Evolutionary conservation across 305 asterid genomes (phyloP), one percentile per base, ranked within the genome.

Genomic region (Solanum aculeatissimum): DNA sequence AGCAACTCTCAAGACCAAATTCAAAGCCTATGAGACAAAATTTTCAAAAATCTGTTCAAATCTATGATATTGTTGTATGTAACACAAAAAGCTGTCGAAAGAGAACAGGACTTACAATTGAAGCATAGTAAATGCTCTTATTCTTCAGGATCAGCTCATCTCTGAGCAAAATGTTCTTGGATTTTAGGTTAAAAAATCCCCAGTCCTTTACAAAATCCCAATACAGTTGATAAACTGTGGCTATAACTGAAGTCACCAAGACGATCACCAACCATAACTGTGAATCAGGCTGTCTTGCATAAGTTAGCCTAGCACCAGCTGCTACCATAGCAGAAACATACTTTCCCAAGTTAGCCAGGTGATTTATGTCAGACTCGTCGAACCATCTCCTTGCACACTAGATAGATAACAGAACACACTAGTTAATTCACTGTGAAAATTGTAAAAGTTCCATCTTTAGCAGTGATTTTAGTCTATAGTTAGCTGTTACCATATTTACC

Each of bases 271-370:
- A 84, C 98, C 97, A 92, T 6, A 91, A 75, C 1, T 54, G 68
- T 13, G 97, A 70, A 2, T 70, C 85, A 21, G 91, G 94, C 70
- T 95, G 82, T 53, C 95, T 87, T 0, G 93, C 86, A 23, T 92
- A 97, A 4, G 97, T 95, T 47, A 95, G 83, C 89, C 98, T 92
- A 21, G 98, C 98, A 62, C 98, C 98, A 4, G 98, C 99, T 27
- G 99, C 99, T 86, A 95, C 98, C 99, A 97, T 97, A 1, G 99
- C 99, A 9, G 98, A 97, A 9, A 94, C 96, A 66, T 97, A 97
- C 92, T 97, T 97, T 65, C 99, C 98, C 63, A 97, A 87, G 87
- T 97, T 97, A n/a, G 94, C 93, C 15, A 95, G 89, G 60, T 95
- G 99, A 87, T 93, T 93, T 19, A 80, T 72, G 21, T 97, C 94